Evolutionary conservation across 2,329 filamentous ascomycete species (phyloP).

Genomic region (Trichoderma atroviride): DNA sequence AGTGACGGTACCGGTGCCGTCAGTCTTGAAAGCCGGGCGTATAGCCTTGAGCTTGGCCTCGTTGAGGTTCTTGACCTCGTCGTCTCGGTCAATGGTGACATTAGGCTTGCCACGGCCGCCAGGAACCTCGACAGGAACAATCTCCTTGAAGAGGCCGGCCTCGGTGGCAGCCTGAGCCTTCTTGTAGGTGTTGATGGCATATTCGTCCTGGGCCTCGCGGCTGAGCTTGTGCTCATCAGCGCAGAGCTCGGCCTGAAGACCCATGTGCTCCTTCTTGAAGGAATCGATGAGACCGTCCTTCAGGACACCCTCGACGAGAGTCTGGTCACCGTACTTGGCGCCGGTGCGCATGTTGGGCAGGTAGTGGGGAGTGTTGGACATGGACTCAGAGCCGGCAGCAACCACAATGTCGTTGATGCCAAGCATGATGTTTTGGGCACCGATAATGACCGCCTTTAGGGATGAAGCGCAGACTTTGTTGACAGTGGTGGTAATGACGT

Average conservation of each 20-base stretch:
- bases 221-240: constrained; percentile 78
- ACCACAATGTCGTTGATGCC: constrained; percentile 92
- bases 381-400: constrained; percentile 94
- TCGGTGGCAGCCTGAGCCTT: constrained; percentile 86
- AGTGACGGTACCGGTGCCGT: constrained; percentile 91
- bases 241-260: constrained; percentile 88
- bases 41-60: constrained; percentile 80
- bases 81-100: constrained; percentile 78
- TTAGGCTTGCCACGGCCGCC: constrained; percentile 89
- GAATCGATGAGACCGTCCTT: constrained; percentile 95
- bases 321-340: constrained; percentile 91
- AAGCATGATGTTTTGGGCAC: constrained; percentile 95
- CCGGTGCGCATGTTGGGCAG: constrained; percentile 83
- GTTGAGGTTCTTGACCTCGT: constrained; percentile 95
- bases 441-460: constrained; percentile 91
- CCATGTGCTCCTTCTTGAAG: constrained; percentile 97
- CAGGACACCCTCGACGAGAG: constrained; percentile 85
- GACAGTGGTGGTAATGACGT: constrained; percentile 84
- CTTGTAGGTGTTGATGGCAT: constrained; percentile 93
- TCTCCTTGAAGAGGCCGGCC: constrained; percentile 83
- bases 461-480: constrained; percentile 99
- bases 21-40: constrained; percentile 79
- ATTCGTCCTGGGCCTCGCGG: constrained; percentile 88
- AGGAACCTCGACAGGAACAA: constrained; percentile 83
- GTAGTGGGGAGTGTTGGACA: constrained; percentile 98